Evolutionary conservation across 1,284 basidiomycete genomes (phyloP).

Genomic region (Melampsora americana): DNA sequence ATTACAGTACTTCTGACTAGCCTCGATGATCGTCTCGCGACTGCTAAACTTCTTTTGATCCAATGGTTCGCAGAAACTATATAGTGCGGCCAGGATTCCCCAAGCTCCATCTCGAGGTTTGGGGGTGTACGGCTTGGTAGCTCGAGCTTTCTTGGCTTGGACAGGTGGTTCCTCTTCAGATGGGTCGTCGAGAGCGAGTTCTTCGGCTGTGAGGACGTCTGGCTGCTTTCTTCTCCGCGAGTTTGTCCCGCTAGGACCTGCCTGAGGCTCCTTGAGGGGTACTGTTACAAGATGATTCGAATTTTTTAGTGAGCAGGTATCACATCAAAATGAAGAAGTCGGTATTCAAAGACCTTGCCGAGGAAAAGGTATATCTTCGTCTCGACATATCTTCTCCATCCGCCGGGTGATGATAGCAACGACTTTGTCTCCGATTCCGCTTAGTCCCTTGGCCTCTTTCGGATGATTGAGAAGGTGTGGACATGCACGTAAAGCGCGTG

Average conservation of each 20-base stretch:
- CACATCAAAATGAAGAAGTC: not conserved
- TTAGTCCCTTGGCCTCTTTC: constrained; percentile 20
- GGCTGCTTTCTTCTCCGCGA: not conserved
- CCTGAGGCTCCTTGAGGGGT: not conserved
- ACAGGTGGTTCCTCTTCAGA: not conserved
- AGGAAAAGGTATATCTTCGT: constrained; percentile 13
- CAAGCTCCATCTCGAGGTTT: constrained; percentile 51
- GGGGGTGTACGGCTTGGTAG: constrained; percentile 50
- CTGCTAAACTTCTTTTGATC: constrained; percentile 40
- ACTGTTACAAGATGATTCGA: not conserved
- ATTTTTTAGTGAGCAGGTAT: not conserved
- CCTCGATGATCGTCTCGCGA: constrained; percentile 26
- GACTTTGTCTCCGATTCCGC: constrained; percentile 28
- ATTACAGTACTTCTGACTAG: constrained; percentile 21
- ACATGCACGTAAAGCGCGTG: constrained; percentile 20
- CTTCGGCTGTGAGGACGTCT: not conserved
- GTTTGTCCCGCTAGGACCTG: not conserved
- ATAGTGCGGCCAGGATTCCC: constrained; percentile 52
- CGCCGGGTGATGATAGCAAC: constrained; percentile 20
- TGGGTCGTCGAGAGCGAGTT: not conserved
- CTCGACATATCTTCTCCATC: constrained; percentile 12
- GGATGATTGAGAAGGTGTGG: constrained; percentile 32
- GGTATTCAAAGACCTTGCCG: constrained; percentile 22
- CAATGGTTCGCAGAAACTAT: constrained; percentile 44
- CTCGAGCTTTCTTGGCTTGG: not conserved